Conservation (phyloP, 176 grass and related monocot species). For the Zizania latifolia region DNA sequence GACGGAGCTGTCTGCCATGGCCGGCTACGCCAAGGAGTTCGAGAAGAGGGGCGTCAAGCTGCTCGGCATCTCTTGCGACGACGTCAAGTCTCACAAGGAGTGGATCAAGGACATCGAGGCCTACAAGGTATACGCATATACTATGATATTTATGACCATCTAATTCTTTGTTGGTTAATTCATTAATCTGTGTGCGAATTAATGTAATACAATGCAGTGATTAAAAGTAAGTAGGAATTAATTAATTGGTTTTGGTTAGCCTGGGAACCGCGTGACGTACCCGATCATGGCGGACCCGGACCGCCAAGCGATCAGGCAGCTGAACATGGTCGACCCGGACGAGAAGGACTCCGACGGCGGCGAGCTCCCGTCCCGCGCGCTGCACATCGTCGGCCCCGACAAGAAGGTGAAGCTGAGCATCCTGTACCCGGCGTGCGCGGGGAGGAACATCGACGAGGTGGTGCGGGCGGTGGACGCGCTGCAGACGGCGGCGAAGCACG, state of each 20-base stretch:
- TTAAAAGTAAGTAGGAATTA: no score
- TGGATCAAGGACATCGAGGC: constrained; percentile 96
- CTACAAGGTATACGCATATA: no score
- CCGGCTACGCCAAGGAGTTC: constrained; percentile 56
- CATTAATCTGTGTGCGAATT: no score
- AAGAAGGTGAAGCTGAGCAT: constrained; percentile 80
- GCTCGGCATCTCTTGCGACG: constrained; percentile 79
- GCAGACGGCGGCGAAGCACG: constrained; percentile 54
- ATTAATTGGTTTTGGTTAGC: background rate
- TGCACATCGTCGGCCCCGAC: constrained; percentile 71
- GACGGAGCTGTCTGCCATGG: constrained; percentile 83
- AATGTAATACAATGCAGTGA: no score
- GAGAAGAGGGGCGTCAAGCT: constrained; percentile 79
- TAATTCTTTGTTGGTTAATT: no score
- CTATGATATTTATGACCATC: no score
- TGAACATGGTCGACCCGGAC: constrained; percentile 89
- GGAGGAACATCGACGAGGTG: constrained; percentile 92
- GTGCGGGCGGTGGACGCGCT: constrained; percentile 62
- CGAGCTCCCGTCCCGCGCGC: constrained; percentile 51
- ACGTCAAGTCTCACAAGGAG: constrained; percentile 60
- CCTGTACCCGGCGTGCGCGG: constrained; percentile 64
- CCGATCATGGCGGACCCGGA: constrained; percentile 69
- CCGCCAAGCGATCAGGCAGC: constrained; percentile 46
- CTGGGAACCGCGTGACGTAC: constrained; percentile 37
- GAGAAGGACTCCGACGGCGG: constrained; percentile 55